A percentile compares a stretch with the other conserved stretches of the same genome.
Conservation (phyloP, 768 basidiomycete species). For the Galerina marginata region DNA sequence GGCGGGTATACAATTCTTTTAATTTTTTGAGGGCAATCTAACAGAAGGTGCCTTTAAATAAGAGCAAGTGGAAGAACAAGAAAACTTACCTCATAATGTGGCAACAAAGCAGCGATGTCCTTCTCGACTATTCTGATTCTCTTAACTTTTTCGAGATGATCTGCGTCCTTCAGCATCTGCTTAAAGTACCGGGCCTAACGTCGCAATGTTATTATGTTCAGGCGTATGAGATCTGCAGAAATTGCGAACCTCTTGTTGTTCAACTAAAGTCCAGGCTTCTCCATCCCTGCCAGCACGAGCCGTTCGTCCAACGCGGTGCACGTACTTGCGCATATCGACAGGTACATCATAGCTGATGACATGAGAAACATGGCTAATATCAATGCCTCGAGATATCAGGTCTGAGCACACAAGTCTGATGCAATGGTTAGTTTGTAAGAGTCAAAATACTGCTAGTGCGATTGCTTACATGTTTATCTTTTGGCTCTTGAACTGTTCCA, state of each 20-base stretch:
- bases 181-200: constrained; percentile 87
- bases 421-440: background rate
- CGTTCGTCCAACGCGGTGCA: constrained; percentile 95
- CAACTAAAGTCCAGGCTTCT: constrained; percentile 93
- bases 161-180: constrained; percentile 72
- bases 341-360: constrained; percentile 96
- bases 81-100: constrained; percentile 71
- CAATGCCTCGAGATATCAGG: constrained; percentile 93
- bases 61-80: background rate
- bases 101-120: constrained; percentile 58
- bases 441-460: background rate
- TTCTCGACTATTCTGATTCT: constrained; percentile 67
- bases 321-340: constrained; percentile 97
- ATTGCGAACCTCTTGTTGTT: constrained; percentile 80
- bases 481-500: constrained; percentile 82
- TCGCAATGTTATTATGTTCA: constrained; percentile 5
- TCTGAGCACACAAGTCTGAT: constrained; percentile 93
- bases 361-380: constrained; percentile 89
- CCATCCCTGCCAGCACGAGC: constrained; percentile 91
- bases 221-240: background rate
- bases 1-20: constrained; percentile 43
- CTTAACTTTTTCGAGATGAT: constrained; percentile 73
- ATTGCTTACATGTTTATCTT: constrained; percentile 80
- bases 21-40: constrained; percentile 45
- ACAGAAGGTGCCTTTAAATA: background rate